These are phyloP conservation scores for Teratosphaeria destructans DNA, from an alignment of 2,329 filamentous ascomycete genomes.

Conservation along the genomic window DNA sequence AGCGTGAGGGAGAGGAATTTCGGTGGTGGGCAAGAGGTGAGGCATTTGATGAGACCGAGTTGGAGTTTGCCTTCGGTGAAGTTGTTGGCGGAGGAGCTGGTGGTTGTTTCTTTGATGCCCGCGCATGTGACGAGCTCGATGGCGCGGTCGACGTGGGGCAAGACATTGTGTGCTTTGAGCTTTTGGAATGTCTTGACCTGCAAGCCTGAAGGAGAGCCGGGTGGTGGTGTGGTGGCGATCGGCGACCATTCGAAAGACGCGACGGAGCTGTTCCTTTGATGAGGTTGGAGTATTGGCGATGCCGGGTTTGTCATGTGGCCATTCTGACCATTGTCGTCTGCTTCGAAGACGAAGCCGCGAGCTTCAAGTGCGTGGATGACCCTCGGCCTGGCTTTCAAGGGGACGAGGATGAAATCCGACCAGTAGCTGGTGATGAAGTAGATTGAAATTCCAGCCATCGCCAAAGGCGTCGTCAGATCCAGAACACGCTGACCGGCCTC, in stretches of 20 bases:
- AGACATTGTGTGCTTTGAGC: constrained; percentile 67
- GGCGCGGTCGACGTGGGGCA: constrained; percentile 57
- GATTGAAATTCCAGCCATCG: constrained; percentile 85
- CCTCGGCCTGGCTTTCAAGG: constrained; percentile 58
- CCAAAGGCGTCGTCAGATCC: constrained; percentile 81
- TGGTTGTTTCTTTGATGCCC: constrained; percentile 42
- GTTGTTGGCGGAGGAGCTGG: constrained; percentile 17
- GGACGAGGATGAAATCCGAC: constrained; percentile 91
- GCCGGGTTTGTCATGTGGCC: constrained; percentile 34
- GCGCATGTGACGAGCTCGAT: constrained; percentile 76
- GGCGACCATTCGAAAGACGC: constrained; percentile 35
- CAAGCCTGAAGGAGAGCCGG: constrained; percentile 66
- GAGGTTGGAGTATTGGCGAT: constrained; percentile 46
- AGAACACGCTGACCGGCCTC: constrained; percentile 86
- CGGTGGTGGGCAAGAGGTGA: constrained; percentile 42
- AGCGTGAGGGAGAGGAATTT: constrained; percentile 65
- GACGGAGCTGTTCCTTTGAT: constrained; percentile 37
- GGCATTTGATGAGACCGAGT: constrained; percentile 38
- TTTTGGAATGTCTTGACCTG: constrained; percentile 72
- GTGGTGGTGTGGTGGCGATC: constrained; percentile 57
- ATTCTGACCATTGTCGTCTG: constrained; percentile 37
- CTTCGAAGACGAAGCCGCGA: constrained; percentile 75
- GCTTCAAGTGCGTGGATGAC: constrained; percentile 69
- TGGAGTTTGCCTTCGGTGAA: constrained; percentile 34
- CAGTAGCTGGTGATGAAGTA: constrained; percentile 99